These are phyloP conservation scores for Coprinopsis marcescibilis DNA, from an alignment of 768 basidiomycete genomes.

Conservation along the genomic window DNA sequence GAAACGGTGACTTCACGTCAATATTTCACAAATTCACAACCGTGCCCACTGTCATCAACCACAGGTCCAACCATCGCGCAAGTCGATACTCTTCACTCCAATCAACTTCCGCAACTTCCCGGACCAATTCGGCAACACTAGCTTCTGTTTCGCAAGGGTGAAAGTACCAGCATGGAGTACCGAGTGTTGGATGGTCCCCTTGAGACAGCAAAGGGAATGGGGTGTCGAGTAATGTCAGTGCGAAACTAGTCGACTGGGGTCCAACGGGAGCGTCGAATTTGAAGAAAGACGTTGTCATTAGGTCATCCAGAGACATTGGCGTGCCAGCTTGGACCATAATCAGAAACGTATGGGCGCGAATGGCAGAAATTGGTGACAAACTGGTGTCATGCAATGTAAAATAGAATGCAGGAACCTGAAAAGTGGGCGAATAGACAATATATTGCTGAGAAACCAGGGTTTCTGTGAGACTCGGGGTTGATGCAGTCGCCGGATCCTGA, in stretches of 20 bases:
- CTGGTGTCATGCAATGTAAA: constrained; percentile 65
- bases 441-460: constrained; percentile 54
- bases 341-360: constrained; percentile 11
- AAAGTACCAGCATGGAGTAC: constrained; percentile 74
- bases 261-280: constrained; percentile 39
- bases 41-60: constrained; percentile 71
- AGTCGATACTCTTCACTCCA: constrained; percentile 25
- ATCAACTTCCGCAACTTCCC: constrained; percentile 32
- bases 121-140: constrained; percentile 65
- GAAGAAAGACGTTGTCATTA: constrained; percentile 58
- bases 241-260: constrained; percentile 45
- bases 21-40: constrained; percentile 56
- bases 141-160: constrained; percentile 78
- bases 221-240: constrained; percentile 42
- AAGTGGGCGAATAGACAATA: constrained; percentile 73
- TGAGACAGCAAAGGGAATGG: constrained; percentile 78
- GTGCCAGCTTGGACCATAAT: constrained; percentile 47
- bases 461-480: constrained; percentile 11
- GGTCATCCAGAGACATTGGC: constrained; percentile 49
- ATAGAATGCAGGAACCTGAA: constrained; percentile 79
- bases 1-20: too few relatives aligned
- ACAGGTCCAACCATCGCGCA: constrained; percentile 59
- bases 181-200: constrained; percentile 79
- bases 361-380: constrained; percentile 35
- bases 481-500: constrained; percentile 32